Percentiles rank a stretch among this genome's conserved stretches.
Conservation (phyloP, 2,329 filamentous ascomycete genomes). For the Fusarium devonianum region DNA sequence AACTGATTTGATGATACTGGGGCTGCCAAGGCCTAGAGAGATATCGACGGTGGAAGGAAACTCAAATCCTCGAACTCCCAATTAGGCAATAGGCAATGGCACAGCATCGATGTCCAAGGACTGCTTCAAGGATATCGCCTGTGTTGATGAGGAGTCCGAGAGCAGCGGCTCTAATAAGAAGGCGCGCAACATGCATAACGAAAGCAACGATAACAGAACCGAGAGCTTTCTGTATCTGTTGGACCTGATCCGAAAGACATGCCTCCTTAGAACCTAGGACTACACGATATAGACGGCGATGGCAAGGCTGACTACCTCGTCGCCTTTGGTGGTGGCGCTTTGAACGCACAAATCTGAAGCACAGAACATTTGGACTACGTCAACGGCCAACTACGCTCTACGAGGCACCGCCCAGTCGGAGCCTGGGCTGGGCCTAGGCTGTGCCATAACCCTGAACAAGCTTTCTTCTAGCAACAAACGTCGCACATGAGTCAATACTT, state of each 20-base stretch:
- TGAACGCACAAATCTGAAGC: constrained; percentile 13
- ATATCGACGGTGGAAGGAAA: constrained; percentile 11
- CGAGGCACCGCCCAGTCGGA: not conserved
- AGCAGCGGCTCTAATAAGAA: constrained; percentile 1
- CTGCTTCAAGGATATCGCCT: not conserved
- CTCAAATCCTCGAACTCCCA: constrained; percentile 6
- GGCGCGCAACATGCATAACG: constrained; percentile 10
- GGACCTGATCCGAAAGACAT: constrained; percentile 5
- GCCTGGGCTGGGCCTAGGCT: not conserved
- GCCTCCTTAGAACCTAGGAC: no score
- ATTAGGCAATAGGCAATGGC: constrained; percentile 22
- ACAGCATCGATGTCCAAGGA: not conserved
- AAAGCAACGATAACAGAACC: constrained; percentile 7
- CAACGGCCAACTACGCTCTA: not conserved
- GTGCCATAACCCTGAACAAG: not conserved
- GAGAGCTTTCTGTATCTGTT: not conserved
- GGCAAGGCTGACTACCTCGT: constrained; percentile 3
- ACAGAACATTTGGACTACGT: not conserved
- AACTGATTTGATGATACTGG: constrained; percentile 14
- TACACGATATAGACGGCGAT: constrained; percentile 1
- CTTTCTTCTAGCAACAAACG: not conserved
- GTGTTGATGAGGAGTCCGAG: constrained; percentile 2
- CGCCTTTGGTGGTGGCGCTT: not conserved
- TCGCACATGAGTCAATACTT: no score
- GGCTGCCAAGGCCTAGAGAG: constrained; percentile 27